Conservation (phyloP, 176 grass and related monocot species). For the Tuctoria greenei region DNA sequence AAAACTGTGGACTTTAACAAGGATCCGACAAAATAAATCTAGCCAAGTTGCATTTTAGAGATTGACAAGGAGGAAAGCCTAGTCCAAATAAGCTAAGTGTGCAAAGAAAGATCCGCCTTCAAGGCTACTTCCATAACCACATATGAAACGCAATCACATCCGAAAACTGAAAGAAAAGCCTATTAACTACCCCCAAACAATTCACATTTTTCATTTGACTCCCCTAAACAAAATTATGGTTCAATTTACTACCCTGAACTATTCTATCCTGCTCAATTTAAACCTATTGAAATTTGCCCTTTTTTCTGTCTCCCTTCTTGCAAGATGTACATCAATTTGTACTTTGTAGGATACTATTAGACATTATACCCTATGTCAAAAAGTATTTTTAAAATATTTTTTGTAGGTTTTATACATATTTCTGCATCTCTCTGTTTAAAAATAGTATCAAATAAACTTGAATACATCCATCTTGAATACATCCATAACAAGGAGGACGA, state of each 20-base stretch:
- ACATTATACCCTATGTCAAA: neutral
- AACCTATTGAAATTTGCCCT: neutral
- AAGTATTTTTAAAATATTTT: neutral
- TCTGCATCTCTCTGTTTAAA: neutral
- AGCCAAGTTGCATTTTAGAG: too few relatives aligned
- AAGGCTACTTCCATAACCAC: neutral
- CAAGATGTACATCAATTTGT: neutral
- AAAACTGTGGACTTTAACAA: neutral
- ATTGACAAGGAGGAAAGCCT: neutral
- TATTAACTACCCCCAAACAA: neutral
- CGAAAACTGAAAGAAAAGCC: neutral
- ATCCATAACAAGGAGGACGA: slow-evolving; percentile 20
- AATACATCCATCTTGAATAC: slow-evolving; percentile 1
- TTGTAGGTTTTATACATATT: neutral
- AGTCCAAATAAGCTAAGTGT: neutral
- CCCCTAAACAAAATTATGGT: neutral
- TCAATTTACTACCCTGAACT: neutral
- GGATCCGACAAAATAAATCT: neutral
- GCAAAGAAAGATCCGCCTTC: neutral
- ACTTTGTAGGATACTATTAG: neutral
- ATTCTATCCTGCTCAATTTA: neutral
- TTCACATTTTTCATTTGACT: neutral
- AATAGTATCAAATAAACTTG: too few relatives aligned
- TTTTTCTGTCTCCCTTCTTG: neutral
- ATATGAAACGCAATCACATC: neutral